Evolutionary conservation across 2,329 filamentous ascomycete species (phyloP).

Genomic region (Aspergillus luchuensis): DNA sequence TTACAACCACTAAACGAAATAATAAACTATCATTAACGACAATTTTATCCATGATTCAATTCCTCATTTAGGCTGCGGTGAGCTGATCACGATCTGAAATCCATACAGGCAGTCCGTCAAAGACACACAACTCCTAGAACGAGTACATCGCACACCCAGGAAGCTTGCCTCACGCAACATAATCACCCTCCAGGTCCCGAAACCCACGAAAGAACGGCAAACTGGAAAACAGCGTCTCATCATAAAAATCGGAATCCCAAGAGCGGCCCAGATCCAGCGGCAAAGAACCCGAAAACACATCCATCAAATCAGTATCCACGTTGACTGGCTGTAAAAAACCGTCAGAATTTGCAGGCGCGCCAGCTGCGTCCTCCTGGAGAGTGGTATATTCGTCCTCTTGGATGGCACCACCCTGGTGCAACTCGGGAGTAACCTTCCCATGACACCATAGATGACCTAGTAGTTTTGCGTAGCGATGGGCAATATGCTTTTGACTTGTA

Average conservation of each 20-base stretch:
- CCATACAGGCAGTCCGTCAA: too few species aligned
- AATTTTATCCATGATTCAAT: too few species aligned
- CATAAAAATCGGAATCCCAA: neutral
- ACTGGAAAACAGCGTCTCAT: neutral
- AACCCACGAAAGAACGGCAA: neutral
- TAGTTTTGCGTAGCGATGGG: conserved; percentile 7
- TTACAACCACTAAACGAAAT: too few species aligned
- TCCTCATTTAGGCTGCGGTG: too few species aligned
- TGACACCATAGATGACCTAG: conserved; percentile 15
- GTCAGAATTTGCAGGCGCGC: neutral
- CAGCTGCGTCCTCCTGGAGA: neutral
- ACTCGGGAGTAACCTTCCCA: neutral
- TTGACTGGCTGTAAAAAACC: neutral
- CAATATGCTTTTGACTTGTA: conserved; percentile 14
- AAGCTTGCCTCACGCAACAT: neutral
- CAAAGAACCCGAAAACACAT: neutral
- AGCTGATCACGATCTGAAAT: too few species aligned
- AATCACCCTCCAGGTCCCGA: neutral
- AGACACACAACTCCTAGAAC: too few species aligned
- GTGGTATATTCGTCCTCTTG: neutral
- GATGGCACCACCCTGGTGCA: neutral
- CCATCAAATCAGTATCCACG: neutral
- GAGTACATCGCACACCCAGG: too few species aligned
- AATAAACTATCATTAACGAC: too few species aligned
- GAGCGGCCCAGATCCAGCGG: neutral